Percentiles rank a stretch among this genome's conserved stretches.
These are phyloP conservation scores for Trichoderma asperelloides DNA, from an alignment of 495 filamentous ascomycete species.

Conservation along the genomic window DNA sequence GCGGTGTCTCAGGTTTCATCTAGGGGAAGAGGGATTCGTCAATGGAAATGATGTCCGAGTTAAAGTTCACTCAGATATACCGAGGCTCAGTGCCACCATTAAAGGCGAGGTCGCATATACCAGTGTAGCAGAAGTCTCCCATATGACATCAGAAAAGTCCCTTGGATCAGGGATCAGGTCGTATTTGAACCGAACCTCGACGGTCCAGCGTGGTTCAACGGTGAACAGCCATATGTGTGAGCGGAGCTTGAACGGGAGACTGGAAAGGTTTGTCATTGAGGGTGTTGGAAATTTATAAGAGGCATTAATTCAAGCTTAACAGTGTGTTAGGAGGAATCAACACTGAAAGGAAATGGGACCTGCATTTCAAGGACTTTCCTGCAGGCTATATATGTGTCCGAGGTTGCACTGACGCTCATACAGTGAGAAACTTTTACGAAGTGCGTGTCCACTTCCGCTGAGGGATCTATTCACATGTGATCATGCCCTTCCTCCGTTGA, in stretches of 20 bases:
- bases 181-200: slow-evolving; percentile 14
- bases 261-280: slow-evolving; percentile 9
- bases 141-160: neutral
- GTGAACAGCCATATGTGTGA: slow-evolving; percentile 16
- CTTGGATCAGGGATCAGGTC: neutral
- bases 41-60: slow-evolving; percentile 18
- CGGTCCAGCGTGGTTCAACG: slow-evolving; percentile 15
- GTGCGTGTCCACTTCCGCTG: too few species aligned
- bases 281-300: too few species aligned
- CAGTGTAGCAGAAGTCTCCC: neutral
- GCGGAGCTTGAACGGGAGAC: slow-evolving; percentile 18
- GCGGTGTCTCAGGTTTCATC: neutral
- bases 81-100: slow-evolving; percentile 1
- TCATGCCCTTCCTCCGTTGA: too few species aligned
- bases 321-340: too few species aligned
- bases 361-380: too few species aligned
- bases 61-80: slow-evolving; percentile 21
- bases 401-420: too few species aligned
- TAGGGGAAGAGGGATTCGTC: neutral
- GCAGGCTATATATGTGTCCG: too few species aligned
- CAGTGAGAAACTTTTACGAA: too few species aligned
- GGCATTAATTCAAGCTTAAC: too few species aligned
- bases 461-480: too few species aligned
- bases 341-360: too few species aligned
- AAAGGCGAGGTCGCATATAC: slow-evolving; percentile 11